Conservation (phyloP, 495 filamentous ascomycete species). For the Immersiella caudata region DNA sequence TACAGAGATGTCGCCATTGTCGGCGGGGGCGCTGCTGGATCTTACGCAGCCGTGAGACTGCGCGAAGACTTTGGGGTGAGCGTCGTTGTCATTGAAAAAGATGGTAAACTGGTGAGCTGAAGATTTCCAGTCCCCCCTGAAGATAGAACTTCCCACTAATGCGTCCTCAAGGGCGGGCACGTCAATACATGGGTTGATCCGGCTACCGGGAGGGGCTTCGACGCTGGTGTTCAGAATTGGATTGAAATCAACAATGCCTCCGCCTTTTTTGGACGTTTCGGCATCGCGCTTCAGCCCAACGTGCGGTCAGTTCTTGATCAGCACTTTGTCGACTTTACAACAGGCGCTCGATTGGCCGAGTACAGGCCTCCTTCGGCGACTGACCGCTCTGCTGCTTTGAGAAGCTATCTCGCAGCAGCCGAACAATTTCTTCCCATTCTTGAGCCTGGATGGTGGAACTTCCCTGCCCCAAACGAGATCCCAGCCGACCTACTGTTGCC, state of each 20-base stretch:
- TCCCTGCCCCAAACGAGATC: slow-evolving; percentile 37
- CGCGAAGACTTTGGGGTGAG: slow-evolving; percentile 44
- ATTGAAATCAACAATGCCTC: slow-evolving; percentile 40
- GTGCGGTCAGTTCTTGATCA: slow-evolving; percentile 25
- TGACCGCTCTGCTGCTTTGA: slow-evolving; percentile 35
- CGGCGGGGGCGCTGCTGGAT: slow-evolving; percentile 52
- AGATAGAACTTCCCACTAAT: too few species aligned
- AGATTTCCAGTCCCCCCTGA: too few species aligned
- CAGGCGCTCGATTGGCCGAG: slow-evolving; percentile 35
- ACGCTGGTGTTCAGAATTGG: slow-evolving; percentile 49
- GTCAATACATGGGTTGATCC: slow-evolving; percentile 46
- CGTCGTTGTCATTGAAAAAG: slow-evolving; percentile 48
- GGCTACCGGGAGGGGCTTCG: slow-evolving; percentile 35
- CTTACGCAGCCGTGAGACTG: slow-evolving; percentile 46
- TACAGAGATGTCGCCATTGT: slow-evolving; percentile 50
- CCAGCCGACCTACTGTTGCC: slow-evolving; percentile 51
- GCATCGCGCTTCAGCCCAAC: slow-evolving; percentile 34
- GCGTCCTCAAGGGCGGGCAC: slow-evolving; percentile 42
- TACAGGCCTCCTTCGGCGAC: slow-evolving; percentile 20
- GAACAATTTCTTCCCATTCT: slow-evolving; percentile 42
- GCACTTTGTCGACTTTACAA: slow-evolving; percentile 47
- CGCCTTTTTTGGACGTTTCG: slow-evolving; percentile 48
- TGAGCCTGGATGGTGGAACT: slow-evolving; percentile 44
- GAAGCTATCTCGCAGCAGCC: slow-evolving; percentile 41
- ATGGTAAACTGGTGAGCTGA: slow-evolving; percentile 43